Evolutionary conservation across 2,329 filamentous ascomycete species (phyloP).

Genomic region (Bertia moriformis): DNA sequence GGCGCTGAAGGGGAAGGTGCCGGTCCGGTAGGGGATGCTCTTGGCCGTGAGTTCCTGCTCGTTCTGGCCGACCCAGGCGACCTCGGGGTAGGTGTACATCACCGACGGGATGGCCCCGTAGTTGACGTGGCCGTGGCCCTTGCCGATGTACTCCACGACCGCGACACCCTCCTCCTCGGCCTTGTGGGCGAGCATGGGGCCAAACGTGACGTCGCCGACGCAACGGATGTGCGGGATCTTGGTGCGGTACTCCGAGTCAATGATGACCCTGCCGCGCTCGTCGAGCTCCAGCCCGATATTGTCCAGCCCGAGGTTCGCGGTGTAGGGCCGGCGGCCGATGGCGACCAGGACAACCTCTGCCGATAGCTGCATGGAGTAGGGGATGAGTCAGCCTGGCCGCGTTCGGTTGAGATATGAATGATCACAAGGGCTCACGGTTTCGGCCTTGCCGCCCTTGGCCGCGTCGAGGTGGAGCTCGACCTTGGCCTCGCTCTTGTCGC

Average conservation of each 20-base stretch:
- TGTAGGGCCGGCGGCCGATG: conserved; percentile 63
- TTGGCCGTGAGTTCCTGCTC: conserved; percentile 59
- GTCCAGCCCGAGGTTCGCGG: conserved; percentile 56
- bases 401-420: conserved; percentile 2
- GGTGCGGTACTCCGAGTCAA: conserved; percentile 66
- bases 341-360: conserved; percentile 63
- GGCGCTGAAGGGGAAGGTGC: conserved; percentile 61
- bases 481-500: conserved; percentile 46
- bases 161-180: conserved; percentile 66
- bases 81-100: conserved; percentile 71
- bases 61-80: conserved; percentile 65
- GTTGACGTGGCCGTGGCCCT: conserved; percentile 66
- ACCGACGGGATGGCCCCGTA: conserved; percentile 64
- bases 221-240: conserved; percentile 64
- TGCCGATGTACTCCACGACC: conserved; percentile 61
- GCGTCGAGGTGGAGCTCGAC: conserved; percentile 54
- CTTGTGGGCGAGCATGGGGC: conserved; percentile 66
- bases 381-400: too few species aligned
- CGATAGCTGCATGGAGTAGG: conserved; percentile 40
- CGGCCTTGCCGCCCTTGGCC: conserved; percentile 60
- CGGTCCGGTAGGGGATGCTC: conserved; percentile 57
- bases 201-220: conserved; percentile 63
- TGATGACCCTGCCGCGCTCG: conserved; percentile 57
- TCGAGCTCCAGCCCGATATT: conserved; percentile 58
- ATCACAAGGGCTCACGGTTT: conserved; percentile 32